Evolutionary conservation across 2,329 filamentous ascomycete species (phyloP).

Genomic region (Aureobasidium sp.): DNA sequence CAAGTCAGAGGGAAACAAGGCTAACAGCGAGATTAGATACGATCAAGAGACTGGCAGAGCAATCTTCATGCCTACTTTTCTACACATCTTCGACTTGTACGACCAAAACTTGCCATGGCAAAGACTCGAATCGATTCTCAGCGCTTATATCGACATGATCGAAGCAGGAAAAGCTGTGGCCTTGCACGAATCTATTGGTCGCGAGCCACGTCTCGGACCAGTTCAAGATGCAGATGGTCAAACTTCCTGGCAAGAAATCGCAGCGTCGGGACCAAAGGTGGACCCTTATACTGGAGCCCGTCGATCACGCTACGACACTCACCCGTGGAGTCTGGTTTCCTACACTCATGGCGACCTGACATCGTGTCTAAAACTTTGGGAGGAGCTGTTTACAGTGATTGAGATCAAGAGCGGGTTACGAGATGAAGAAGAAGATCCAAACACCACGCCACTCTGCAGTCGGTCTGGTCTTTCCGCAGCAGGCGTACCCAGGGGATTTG

Average conservation of each 20-base stretch:
- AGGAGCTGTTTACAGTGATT: constrained; percentile 22
- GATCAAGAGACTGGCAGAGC: constrained; percentile 25
- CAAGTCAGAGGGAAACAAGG: background rate
- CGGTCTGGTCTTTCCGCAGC: constrained; percentile 25
- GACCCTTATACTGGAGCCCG: constrained; percentile 15
- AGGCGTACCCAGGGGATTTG: constrained; percentile 25
- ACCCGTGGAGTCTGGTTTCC: constrained; percentile 27
- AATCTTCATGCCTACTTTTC: constrained; percentile 28
- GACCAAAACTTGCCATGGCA: constrained; percentile 27
- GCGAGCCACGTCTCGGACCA: constrained; percentile 12
- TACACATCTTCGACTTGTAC: constrained; percentile 25
- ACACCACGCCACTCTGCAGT: constrained; percentile 22
- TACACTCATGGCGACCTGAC: constrained; percentile 26
- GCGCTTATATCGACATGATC: constrained; percentile 28
- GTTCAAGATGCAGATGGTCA: constrained; percentile 23
- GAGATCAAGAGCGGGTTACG: constrained; percentile 22
- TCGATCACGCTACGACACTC: constrained; percentile 19
- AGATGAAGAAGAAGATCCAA: constrained; percentile 20
- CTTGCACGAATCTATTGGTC: constrained; percentile 20
- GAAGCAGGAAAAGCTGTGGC: constrained; percentile 28
- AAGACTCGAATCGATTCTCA: constrained; percentile 26
- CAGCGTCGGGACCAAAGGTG: constrained; percentile 11
- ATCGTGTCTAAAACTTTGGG: constrained; percentile 24
- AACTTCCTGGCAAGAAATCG: constrained; percentile 23
- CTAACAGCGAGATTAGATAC: constrained; percentile 14